phyloP scores from a whole-genome alignment of 352 stramenopile species.

The Phytophthora citricola region DNA sequence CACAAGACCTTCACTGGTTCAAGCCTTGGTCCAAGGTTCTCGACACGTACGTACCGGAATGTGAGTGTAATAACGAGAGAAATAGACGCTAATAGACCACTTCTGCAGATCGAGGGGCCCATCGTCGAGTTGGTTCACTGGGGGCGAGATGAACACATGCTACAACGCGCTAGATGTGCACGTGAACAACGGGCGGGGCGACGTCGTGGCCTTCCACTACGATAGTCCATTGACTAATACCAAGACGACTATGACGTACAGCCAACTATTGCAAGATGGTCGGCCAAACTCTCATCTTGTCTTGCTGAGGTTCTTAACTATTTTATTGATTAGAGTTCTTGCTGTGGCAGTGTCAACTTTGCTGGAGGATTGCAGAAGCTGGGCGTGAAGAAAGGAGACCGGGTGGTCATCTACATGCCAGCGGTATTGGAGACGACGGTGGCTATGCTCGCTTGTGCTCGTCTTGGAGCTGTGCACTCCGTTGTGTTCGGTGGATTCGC shows the following conservation, averaged over 20 bases:
- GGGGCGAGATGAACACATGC: slow-evolving; percentile 73
- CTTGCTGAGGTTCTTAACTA: background rate
- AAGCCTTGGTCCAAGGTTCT: slow-evolving; percentile 53
- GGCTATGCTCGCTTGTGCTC: slow-evolving; percentile 97
- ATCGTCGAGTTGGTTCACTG: slow-evolving; percentile 59
- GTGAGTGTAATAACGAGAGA: too few relatives aligned
- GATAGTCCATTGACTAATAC: slow-evolving; percentile 65
- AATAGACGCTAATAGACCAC: background rate
- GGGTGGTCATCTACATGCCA: slow-evolving; percentile 98
- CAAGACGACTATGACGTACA: slow-evolving; percentile 77
- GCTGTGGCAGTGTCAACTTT: slow-evolving; percentile 54
- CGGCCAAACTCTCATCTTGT: background rate
- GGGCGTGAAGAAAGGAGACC: slow-evolving; percentile 85
- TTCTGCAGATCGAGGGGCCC: slow-evolving; percentile 35
- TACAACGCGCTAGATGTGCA: slow-evolving; percentile 74
- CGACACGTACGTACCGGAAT: slow-evolving; percentile 36
- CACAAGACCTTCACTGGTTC: slow-evolving; percentile 64
- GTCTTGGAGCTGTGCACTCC: slow-evolving; percentile 95
- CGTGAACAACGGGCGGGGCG: slow-evolving; percentile 58
- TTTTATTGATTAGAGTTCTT: slow-evolving; percentile 3
- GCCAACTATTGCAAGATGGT: slow-evolving; percentile 73
- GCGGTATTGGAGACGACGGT: slow-evolving; percentile 96
- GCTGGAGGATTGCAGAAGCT: slow-evolving; percentile 63
- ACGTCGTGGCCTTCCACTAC: slow-evolving; percentile 62
- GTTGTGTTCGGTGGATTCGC: slow-evolving; percentile 93